phyloP scores from a whole-genome alignment of 2,329 filamentous ascomycete species.

The Exophiala viscosa region DNA sequence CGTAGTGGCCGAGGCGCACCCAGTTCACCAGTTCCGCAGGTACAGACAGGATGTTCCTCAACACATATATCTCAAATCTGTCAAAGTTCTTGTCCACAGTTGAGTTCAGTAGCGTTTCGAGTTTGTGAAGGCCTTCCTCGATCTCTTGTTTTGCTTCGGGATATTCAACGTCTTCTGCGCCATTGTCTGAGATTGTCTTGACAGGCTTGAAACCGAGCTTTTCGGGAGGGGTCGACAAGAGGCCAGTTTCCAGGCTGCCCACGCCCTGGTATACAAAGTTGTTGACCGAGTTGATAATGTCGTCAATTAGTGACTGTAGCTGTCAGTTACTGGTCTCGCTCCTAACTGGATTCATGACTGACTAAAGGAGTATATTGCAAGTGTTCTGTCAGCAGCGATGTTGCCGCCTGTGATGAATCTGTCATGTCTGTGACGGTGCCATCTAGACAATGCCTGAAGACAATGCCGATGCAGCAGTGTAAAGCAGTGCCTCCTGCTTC shows the following conservation, averaged over 20 bases:
- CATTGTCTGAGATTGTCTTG: slow-evolving; percentile 43
- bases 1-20: slow-evolving; percentile 81
- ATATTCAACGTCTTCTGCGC: slow-evolving; percentile 42
- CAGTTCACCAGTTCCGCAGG: slow-evolving; percentile 69
- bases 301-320: slow-evolving; percentile 80
- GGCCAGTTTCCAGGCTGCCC: slow-evolving; percentile 78
- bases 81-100: slow-evolving; percentile 83
- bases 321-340: slow-evolving; percentile 7
- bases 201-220: slow-evolving; percentile 71
- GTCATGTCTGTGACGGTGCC: slow-evolving; percentile 14
- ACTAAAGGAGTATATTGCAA: slow-evolving; percentile 92
- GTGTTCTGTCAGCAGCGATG: slow-evolving; percentile 82
- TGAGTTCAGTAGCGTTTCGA: slow-evolving; percentile 76
- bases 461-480: too few species aligned
- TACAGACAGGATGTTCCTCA: slow-evolving; percentile 78
- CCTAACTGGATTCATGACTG: slow-evolving; percentile 36
- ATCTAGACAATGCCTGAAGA: background rate
- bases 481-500: too few species aligned
- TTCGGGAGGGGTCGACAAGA: slow-evolving; percentile 68
- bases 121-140: slow-evolving; percentile 79
- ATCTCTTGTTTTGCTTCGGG: slow-evolving; percentile 66
- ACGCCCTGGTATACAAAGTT: slow-evolving; percentile 86
- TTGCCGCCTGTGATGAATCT: slow-evolving; percentile 35
- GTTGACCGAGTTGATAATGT: slow-evolving; percentile 96
- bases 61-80: slow-evolving; percentile 81